A percentile compares a stretch with the other conserved stretches of the same genome.
Evolutionary conservation across 2,329 filamentous ascomycete species (phyloP).

Genomic region (Penicillium glabrum): DNA sequence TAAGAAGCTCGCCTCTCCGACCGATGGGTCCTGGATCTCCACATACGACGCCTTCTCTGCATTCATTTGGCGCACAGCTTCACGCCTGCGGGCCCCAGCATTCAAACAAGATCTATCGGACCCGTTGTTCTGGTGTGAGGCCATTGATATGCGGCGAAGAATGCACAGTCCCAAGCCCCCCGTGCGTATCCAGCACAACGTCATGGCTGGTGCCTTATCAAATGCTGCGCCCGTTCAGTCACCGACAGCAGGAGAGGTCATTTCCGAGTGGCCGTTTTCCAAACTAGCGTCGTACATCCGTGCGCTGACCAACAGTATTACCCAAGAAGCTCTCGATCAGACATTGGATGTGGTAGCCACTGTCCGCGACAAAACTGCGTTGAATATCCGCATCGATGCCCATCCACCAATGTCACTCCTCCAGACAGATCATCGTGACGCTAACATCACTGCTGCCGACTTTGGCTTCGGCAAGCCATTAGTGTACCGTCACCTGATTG

Average conservation of each 20-base stretch:
- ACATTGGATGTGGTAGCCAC: conserved; percentile 33
- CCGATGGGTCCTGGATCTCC: conserved; percentile 44
- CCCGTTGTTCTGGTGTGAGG: conserved; percentile 37
- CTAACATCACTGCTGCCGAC: conserved; percentile 26
- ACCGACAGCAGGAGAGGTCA: conserved; percentile 29
- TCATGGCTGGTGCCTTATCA: conserved; percentile 30
- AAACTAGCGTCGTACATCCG: conserved; percentile 41
- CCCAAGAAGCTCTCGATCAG: conserved; percentile 30
- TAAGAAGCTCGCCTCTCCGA: conserved; percentile 37
- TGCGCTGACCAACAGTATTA: conserved; percentile 36
- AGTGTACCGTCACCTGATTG: conserved; percentile 34
- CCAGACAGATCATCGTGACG: conserved; percentile 39
- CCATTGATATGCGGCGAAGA: conserved; percentile 42
- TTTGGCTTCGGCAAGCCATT: conserved; percentile 41
- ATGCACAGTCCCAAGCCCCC: conserved; percentile 35
- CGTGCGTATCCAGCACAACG: conserved; percentile 38
- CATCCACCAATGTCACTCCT: conserved; percentile 39
- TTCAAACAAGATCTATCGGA: conserved; percentile 32
- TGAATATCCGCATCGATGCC: conserved; percentile 36
- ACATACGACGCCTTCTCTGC: conserved; percentile 49
- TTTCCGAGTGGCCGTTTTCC: conserved; percentile 37
- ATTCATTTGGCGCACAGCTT: conserved; percentile 44
- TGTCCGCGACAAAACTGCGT: conserved; percentile 37
- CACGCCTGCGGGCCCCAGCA: conserved; percentile 34
- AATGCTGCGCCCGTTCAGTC: not conserved